A percentile compares a stretch with the other conserved stretches of the same genome.
Evolutionary conservation across 2,329 filamentous ascomycete genomes (phyloP).

Genomic region (Botrytis elliptica): DNA sequence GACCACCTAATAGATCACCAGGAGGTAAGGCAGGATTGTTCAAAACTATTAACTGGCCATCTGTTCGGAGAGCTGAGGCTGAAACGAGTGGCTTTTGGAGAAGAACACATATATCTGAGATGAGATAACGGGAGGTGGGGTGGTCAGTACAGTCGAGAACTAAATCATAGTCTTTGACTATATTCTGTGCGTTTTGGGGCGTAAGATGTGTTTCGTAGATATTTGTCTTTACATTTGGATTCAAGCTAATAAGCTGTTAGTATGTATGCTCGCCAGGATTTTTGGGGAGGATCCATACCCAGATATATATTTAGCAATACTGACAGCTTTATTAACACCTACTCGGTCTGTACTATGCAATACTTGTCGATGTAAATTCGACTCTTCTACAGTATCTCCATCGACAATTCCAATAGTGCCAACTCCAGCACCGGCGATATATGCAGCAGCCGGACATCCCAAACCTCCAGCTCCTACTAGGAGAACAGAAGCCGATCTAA

Average conservation of each 20-base stretch:
- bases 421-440: slow-evolving; percentile 85
- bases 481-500: slow-evolving; percentile 70
- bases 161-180: slow-evolving; percentile 72
- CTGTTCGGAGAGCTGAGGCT: slow-evolving; percentile 82
- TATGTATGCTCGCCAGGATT: background rate
- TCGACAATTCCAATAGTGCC: slow-evolving; percentile 83
- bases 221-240: slow-evolving; percentile 66
- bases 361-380: slow-evolving; percentile 91
- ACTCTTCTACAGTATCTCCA: slow-evolving; percentile 81
- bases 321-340: slow-evolving; percentile 77
- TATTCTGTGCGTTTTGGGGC: slow-evolving; percentile 63
- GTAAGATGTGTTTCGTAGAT: slow-evolving; percentile 64
- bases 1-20: slow-evolving; percentile 61
- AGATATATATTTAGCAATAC: slow-evolving; percentile 60
- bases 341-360: slow-evolving; percentile 71
- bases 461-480: slow-evolving; percentile 86
- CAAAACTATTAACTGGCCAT: slow-evolving; percentile 85
- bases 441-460: slow-evolving; percentile 89
- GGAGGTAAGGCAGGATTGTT: slow-evolving; percentile 71
- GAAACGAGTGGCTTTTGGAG: slow-evolving; percentile 78
- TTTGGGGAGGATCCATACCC: slow-evolving; percentile 44
- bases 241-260: slow-evolving; percentile 53
- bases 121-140: slow-evolving; percentile 84
- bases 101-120: slow-evolving; percentile 85
- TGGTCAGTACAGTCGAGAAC: slow-evolving; percentile 96